Evolutionary conservation across 345 rosid species (phyloP).

Genomic region (Eucalyptus sp.): DNA sequence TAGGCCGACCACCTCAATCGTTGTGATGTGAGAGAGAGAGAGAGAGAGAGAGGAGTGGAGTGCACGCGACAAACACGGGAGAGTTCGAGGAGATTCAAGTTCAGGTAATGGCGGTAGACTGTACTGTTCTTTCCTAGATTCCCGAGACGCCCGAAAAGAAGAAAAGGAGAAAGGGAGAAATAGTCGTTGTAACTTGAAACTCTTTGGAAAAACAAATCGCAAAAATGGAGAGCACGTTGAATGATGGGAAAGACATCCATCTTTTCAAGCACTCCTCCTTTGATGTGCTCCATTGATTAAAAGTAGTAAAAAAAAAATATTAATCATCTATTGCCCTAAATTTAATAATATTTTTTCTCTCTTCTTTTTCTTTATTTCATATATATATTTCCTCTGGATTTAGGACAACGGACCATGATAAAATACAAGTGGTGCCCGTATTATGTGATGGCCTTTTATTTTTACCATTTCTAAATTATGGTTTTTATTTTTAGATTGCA

Average conservation of each 20-base stretch:
- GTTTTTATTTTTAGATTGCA: neutral
- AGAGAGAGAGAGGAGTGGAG: neutral
- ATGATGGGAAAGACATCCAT: neutral
- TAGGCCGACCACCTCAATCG: neutral
- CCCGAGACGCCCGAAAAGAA: conserved; percentile 1
- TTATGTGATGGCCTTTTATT: neutral
- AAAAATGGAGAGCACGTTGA: neutral
- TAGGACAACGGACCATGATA: neutral
- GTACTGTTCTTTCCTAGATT: neutral
- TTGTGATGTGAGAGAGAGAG: neutral
- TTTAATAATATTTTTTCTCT: neutral
- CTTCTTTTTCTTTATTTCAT: neutral
- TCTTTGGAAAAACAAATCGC: neutral
- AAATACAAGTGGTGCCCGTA: neutral
- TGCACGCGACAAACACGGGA: conserved; percentile 23
- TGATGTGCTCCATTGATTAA: neutral
- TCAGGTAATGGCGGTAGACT: neutral
- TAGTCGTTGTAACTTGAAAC: conserved; percentile 7
- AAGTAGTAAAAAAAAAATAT: neutral
- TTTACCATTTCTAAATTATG: neutral
- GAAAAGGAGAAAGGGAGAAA: neutral
- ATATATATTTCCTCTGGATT: neutral
- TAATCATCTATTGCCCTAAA: neutral
- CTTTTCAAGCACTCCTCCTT: neutral
- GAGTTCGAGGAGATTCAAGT: neutral